Conservation (phyloP, 2,329 filamentous ascomycete species). For the Pyricularia pennisetigena region DNA sequence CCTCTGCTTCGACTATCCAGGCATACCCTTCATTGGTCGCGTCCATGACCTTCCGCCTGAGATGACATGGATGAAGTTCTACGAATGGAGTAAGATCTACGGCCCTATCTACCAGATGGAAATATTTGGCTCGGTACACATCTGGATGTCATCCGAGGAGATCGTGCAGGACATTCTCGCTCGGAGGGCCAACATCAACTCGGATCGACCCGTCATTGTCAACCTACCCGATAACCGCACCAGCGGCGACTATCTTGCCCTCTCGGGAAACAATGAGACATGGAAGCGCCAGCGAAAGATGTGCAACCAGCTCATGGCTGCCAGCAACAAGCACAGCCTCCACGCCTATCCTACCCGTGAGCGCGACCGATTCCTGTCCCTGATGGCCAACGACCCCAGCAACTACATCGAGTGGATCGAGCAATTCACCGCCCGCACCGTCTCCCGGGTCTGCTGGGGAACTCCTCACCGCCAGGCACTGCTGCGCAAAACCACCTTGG, state of each 20-base stretch:
- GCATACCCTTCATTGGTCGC: conserved; percentile 30
- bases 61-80: conserved; percentile 34
- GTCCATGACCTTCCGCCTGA: conserved; percentile 33
- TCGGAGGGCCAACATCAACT: conserved; percentile 30
- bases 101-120: conserved; percentile 36
- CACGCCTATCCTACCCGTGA: conserved; percentile 32
- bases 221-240: conserved; percentile 37
- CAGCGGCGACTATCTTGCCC: conserved; percentile 34
- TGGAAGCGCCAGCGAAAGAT: conserved; percentile 39
- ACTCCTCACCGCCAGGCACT: conserved; percentile 27
- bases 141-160: conserved; percentile 36
- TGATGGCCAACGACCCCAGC: conserved; percentile 26
- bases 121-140: conserved; percentile 33
- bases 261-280: conserved; percentile 32
- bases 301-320: conserved; percentile 31
- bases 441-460: conserved; percentile 35
- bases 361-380: conserved; percentile 34
- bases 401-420: conserved; percentile 35
- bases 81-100: conserved; percentile 34
- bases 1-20: conserved; percentile 14
- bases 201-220: conserved; percentile 35
- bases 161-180: conserved; percentile 35
- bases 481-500: conserved; percentile 33
- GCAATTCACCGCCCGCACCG: conserved; percentile 35
- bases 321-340: conserved; percentile 23